These are phyloP conservation scores for Dictyostelium brefeldianum DNA, from an alignment of 78 protist species.

Conservation along the genomic window DNA sequence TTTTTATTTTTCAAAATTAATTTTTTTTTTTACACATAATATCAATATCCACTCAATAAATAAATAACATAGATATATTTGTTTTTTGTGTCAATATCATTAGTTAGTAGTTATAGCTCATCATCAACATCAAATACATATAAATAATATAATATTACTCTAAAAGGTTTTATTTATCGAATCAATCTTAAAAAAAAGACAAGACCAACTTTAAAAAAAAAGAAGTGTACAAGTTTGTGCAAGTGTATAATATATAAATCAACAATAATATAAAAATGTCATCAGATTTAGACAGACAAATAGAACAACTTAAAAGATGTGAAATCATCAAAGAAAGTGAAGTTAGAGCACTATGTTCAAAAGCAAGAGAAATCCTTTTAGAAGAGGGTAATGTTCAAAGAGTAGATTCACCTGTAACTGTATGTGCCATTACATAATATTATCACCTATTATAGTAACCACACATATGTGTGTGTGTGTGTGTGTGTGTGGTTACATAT, in stretches of 20 bases:
- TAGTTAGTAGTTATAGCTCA: no score
- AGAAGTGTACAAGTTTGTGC: no score
- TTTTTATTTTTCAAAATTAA: neutral
- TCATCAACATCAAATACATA: no score
- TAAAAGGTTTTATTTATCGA: conserved; percentile 2
- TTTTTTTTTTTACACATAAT: neutral
- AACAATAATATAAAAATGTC: neutral
- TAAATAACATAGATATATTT: no score
- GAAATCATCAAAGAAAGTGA: conserved; percentile 96
- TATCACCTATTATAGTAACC: no score
- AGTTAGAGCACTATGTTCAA: conserved; percentile 97
- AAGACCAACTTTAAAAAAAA: no score
- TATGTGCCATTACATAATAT: neutral
- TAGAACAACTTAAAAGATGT: conserved; percentile 95
- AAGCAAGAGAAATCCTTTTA: conserved; percentile 98
- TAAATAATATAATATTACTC: neutral
- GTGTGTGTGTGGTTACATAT: no score
- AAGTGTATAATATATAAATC: no score
- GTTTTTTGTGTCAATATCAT: no score
- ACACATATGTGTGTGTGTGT: no score
- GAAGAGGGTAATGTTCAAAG: conserved; percentile 99
- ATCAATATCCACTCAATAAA: no score
- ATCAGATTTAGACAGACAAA: conserved; percentile 94
- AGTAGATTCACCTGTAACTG: conserved; percentile 98
- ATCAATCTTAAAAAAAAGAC: no score